These are phyloP conservation scores for Boletus mariae DNA, from an alignment of 1,284 basidiomycete species.

Conservation along the genomic window DNA sequence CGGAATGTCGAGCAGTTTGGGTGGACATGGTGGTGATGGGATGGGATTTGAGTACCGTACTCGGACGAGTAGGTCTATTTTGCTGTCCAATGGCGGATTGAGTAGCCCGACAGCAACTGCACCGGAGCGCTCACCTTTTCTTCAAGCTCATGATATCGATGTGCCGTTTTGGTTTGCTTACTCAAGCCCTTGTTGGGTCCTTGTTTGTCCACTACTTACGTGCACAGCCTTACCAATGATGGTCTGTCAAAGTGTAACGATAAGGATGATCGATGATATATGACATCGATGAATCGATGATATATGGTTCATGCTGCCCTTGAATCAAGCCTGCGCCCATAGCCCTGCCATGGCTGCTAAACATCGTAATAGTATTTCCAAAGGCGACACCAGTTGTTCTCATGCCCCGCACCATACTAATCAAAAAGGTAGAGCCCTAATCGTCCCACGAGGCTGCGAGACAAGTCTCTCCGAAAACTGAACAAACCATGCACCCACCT, in stretches of 20 bases:
- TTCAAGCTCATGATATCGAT: conserved; percentile 28
- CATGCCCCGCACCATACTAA: no score
- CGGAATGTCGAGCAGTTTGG: conserved; percentile 85
- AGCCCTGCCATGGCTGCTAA: no score
- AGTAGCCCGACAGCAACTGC: neutral
- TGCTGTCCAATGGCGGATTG: conserved; percentile 38
- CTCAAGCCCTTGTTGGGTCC: neutral
- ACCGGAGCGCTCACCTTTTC: conserved; percentile 25
- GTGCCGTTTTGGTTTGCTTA: conserved; percentile 8
- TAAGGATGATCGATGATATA: no score
- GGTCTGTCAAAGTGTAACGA: no score
- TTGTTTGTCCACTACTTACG: neutral
- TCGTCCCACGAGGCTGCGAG: neutral
- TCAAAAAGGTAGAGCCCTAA: neutral
- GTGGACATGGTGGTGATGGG: conserved; percentile 91
- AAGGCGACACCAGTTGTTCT: no score
- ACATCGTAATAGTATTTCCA: no score
- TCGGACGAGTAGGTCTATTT: conserved; percentile 85
- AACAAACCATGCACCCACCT: neutral
- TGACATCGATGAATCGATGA: no score
- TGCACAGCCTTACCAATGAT: no score
- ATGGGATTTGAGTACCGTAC: conserved; percentile 92
- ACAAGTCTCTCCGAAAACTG: neutral
- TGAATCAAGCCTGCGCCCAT: no score
- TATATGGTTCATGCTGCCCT: no score